Conservation (phyloP, 2,329 filamentous ascomycete genomes). For the Penicillium freii region DNA sequence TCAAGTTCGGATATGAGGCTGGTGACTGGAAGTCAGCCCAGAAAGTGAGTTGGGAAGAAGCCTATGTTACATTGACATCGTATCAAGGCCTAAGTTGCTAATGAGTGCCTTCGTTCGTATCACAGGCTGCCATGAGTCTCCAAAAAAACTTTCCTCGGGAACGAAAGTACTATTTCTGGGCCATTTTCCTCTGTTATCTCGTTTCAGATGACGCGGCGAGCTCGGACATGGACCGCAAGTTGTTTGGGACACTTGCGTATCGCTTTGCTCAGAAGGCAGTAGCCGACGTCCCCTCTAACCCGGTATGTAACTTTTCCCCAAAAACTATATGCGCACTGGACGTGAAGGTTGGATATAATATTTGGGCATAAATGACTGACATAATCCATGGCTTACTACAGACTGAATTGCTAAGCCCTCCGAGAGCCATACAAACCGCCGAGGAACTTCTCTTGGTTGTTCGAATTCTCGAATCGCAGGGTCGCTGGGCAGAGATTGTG, state of each 20-base stretch:
- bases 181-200: conserved; percentile 48
- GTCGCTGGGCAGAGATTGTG: conserved; percentile 40
- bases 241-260: conserved; percentile 52
- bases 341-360: not conserved
- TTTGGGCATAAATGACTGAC: not conserved
- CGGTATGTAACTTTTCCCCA: conserved; percentile 34
- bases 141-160: conserved; percentile 50
- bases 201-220: conserved; percentile 37
- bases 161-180: conserved; percentile 51
- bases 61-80: not conserved
- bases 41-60: conserved; percentile 41
- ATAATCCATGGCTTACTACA: conserved; percentile 21
- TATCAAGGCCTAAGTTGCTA: not conserved
- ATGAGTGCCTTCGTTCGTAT: not conserved
- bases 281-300: conserved; percentile 43
- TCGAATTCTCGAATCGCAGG: conserved; percentile 45
- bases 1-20: conserved; percentile 41
- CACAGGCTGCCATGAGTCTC: conserved; percentile 50
- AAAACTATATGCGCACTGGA: not conserved
- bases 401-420: conserved; percentile 42
- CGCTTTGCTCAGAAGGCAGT: conserved; percentile 51
- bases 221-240: conserved; percentile 44
- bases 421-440: conserved; percentile 46
- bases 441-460: conserved; percentile 48
- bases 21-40: conserved; percentile 50